A percentile compares a stretch with the other conserved stretches of the same genome.
These are phyloP conservation scores for Triticum dicoccoides DNA, from an alignment of 176 grass and related monocot species.

Conservation along the genomic window DNA sequence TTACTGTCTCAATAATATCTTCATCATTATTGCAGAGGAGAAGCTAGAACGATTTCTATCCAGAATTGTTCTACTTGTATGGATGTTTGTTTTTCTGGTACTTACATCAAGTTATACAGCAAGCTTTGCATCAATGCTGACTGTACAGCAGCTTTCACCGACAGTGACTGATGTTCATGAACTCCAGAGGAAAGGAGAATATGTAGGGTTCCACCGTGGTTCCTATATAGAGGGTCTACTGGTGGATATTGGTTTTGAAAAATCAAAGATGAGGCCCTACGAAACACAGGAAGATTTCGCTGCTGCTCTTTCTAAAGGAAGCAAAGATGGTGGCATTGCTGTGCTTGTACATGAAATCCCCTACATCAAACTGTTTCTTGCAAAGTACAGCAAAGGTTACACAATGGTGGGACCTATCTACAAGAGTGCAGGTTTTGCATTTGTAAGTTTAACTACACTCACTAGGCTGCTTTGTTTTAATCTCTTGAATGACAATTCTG, in stretches of 20 bases:
- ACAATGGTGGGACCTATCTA: constrained; percentile 45
- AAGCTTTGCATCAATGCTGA: constrained; percentile 64
- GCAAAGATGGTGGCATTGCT: constrained; percentile 31
- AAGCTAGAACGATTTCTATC: constrained; percentile 46
- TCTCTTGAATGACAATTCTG: neutral
- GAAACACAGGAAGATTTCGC: constrained; percentile 21
- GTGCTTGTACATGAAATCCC: constrained; percentile 39
- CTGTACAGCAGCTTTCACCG: constrained; percentile 47
- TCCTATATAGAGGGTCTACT: constrained; percentile 35
- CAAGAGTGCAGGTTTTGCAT: constrained; percentile 46
- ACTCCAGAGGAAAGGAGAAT: constrained; percentile 33
- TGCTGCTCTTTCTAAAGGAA: constrained; percentile 22
- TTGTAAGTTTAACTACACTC: neutral
- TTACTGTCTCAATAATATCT: neutral
- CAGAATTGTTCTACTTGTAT: constrained; percentile 29
- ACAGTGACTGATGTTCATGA: constrained; percentile 39
- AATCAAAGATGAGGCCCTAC: constrained; percentile 31
- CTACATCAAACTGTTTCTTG: constrained; percentile 53
- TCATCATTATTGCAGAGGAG: constrained; percentile 29
- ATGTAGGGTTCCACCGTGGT: constrained; percentile 32
- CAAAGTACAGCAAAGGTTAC: constrained; percentile 24
- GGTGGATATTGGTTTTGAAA: constrained; percentile 20
- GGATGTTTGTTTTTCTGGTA: constrained; percentile 43
- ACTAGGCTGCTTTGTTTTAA: neutral
- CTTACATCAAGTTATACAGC: constrained; percentile 68